Evolutionary conservation across 192 early-diverging fungal genomes (phyloP), one percentile per base, ranked within the genome.

Genomic region (Coemansia sp.): DNA sequence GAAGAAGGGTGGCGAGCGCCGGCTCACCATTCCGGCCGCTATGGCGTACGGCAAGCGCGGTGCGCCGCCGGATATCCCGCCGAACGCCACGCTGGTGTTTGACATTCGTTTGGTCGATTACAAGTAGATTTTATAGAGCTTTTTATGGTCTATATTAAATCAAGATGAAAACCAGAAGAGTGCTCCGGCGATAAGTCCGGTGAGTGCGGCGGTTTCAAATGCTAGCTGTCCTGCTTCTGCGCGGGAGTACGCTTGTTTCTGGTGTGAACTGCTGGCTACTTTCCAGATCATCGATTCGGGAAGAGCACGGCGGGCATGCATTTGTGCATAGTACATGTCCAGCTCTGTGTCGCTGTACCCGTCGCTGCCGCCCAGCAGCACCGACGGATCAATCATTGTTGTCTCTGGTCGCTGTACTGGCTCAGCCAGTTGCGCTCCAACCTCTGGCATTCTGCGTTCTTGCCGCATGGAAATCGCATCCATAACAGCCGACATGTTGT

Each of bases 21-120:
- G 93, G 52, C 79, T 98, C 60, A 94, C 90, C 29, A 96, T 97
- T 62, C 95, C 96, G 37, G 84, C 94, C 39, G 75, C 84, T 60
- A 71, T 88, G 66, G 81, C 84, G 11, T 90, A 87, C 55, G 87
- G 88, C 29, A 75, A 82, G 61, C 87, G 86, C 62, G 96, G 96
- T 66, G 94, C 95, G 66, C 94, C 95, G 38, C 95, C 95, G 70
- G 93, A 96, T 66, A 97, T 98, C 79, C 91, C 91, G 15, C 74
- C 73, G 45, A 94, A 96, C 83, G 87, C 93, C 17, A 94, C 92
- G 53, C 85, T 98, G 50, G 83, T 88, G 54, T 98, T 98, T 75
- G 92, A 94, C 77, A 88, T 96, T 61, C 93, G 94, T 82, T 75
- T 96, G 55, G 78, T 94, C 35, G 81, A 83, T 29, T 76, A 88